Evolutionary conservation across 73 alveolate genomes (phyloP), one percentile per base, ranked within the genome.

Genomic region (Strombidium stylifer): DNA sequence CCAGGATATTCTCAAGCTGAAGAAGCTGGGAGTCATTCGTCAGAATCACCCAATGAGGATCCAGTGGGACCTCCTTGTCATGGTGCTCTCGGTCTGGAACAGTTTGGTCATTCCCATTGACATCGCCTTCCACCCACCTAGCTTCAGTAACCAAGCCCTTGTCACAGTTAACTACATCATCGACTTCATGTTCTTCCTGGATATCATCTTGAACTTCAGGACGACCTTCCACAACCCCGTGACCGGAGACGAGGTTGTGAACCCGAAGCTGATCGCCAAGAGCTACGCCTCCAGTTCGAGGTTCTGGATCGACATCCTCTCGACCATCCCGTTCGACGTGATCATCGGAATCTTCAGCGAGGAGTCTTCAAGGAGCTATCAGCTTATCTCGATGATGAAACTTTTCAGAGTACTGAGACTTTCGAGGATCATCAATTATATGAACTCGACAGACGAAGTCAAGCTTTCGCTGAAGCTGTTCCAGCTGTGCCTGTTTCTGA

Each of bases 211-310:
- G 34, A 69, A 59, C 26, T 82, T 87, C 42, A 76, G 88, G 21
- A 87, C 96, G 14, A 91, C 91, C 0, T 69, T 51, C 30, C 68
- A 53, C 41, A 52, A 82, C 47, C 57, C 82, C 20, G 26, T 30
- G 10, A 69, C 91, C 16, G 97, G 97, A 24, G 87, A 83, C 25
- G 82, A 82, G 40, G 58, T 85, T n/a, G 53, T 41, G 20, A 70
- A 70, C 21, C 23, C 74, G 50, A 64, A 62, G 23, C 30, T 26
- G 24, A 85, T 88, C 5, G 88, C 87, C 15, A 48, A 31, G 46
- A 54, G 44, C 27, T 88, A 88, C 58, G 18, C 85, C n/a, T n/a
- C n/a, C 34, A 25, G 28, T 21, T 54, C 69, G 3, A 37, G 60
- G 19, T 60, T 60, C 28, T n/a, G 28, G 2, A 60, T 60, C 14